Evolutionary conservation across 768 basidiomycete genomes (phyloP).

Genomic region (Auriscalpium microsporum): DNA sequence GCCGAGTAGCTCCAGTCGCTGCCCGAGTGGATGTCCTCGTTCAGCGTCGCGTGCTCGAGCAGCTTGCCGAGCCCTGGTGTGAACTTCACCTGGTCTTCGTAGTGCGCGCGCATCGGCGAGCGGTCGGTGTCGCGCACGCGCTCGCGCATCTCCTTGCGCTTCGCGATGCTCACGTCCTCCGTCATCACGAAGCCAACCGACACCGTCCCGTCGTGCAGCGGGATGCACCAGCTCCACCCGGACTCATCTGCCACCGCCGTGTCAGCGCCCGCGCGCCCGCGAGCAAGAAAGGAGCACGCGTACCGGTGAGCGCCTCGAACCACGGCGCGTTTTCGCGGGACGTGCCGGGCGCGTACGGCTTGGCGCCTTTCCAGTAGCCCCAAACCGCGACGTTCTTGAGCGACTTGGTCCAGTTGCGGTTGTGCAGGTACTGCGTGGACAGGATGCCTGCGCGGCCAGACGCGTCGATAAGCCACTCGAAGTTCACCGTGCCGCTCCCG

Average conservation of each 20-base stretch:
- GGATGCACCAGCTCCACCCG: slow-evolving; percentile 53
- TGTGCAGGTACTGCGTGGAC: slow-evolving; percentile 51
- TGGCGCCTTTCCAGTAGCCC: slow-evolving; percentile 62
- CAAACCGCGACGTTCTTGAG: slow-evolving; percentile 59
- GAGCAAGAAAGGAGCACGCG: slow-evolving; percentile 4
- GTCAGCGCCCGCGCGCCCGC: too few relatives aligned
- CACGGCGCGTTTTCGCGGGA: slow-evolving; percentile 27
- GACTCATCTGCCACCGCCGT: slow-evolving; percentile 31
- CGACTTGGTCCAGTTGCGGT: slow-evolving; percentile 49
- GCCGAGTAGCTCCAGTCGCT: slow-evolving; percentile 32
- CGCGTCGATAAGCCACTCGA: slow-evolving; percentile 56
- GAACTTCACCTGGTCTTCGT: neutral
- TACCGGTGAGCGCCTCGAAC: slow-evolving; percentile 60
- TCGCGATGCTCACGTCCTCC: slow-evolving; percentile 18
- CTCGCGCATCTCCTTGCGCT: neutral
- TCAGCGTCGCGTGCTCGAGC: neutral
- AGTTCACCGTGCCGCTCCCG: slow-evolving; percentile 22
- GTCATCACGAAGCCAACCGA: slow-evolving; percentile 49
- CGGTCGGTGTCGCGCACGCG: neutral
- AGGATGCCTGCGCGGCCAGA: slow-evolving; percentile 55
- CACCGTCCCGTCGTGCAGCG: slow-evolving; percentile 37
- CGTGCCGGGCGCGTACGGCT: slow-evolving; percentile 31
- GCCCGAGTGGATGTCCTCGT: slow-evolving; percentile 24
- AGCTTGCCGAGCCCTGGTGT: neutral
- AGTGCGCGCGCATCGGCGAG: neutral